phyloP scores from a whole-genome alignment of 495 filamentous ascomycete species.

The Immersiella caudata region DNA sequence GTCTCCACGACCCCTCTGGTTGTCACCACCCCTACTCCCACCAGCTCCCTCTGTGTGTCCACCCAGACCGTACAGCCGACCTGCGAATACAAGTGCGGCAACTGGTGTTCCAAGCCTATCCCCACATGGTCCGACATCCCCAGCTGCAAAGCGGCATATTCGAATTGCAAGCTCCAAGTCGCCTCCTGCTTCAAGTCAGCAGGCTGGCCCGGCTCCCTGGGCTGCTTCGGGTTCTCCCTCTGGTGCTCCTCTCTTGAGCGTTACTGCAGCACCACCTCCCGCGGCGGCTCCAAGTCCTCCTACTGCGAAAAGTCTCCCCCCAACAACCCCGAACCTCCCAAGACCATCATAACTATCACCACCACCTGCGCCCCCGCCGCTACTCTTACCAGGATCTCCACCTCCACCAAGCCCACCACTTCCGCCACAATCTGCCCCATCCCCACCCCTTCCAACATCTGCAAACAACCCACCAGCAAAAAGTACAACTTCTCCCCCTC shows the following conservation, averaged over 20 bases:
- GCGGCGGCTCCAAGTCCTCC: slow-evolving; percentile 32
- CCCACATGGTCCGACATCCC: slow-evolving; percentile 46
- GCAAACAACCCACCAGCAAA: slow-evolving; percentile 44
- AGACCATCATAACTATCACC: slow-evolving; percentile 35
- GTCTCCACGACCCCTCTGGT: slow-evolving; percentile 31
- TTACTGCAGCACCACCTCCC: slow-evolving; percentile 41
- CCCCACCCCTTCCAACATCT: slow-evolving; percentile 50
- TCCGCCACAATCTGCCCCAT: slow-evolving; percentile 34
- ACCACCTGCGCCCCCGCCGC: slow-evolving; percentile 29
- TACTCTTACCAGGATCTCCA: slow-evolving; percentile 28
- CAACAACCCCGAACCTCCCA: slow-evolving; percentile 27
- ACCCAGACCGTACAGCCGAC: slow-evolving; percentile 45
- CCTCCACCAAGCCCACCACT: slow-evolving; percentile 15
- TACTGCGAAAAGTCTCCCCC: slow-evolving; percentile 46
- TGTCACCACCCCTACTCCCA: slow-evolving; percentile 38
- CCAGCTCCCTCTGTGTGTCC: slow-evolving; percentile 41
- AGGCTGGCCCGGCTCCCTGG: slow-evolving; percentile 48
- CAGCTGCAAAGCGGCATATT: slow-evolving; percentile 40
- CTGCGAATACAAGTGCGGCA: slow-evolving; percentile 55
- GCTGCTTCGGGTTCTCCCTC: slow-evolving; percentile 47
- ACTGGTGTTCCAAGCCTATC: slow-evolving; percentile 54
- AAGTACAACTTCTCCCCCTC: slow-evolving; percentile 42
- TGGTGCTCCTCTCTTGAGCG: slow-evolving; percentile 46
- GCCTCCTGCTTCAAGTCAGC: slow-evolving; percentile 53
- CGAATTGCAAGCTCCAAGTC: slow-evolving; percentile 46